Percentiles rank a stretch among this genome's conserved stretches.
These are phyloP conservation scores for Beta lomatogona DNA, from an alignment of 179 eudicot genomes.

Conservation along the genomic window DNA sequence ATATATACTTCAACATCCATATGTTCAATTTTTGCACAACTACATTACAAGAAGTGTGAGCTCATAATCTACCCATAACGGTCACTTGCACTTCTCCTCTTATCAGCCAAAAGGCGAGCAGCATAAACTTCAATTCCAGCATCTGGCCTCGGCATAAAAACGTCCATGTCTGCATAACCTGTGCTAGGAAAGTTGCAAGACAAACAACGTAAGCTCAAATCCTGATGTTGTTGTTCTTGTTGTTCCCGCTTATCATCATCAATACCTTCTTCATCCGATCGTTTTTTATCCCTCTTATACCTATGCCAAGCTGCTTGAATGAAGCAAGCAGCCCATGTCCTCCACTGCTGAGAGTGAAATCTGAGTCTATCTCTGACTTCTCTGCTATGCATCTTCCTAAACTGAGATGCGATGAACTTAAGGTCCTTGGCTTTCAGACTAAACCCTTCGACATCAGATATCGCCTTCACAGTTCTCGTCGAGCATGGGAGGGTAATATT, in stretches of 20 bases:
- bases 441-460: conserved; percentile 43
- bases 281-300: conserved; percentile 24
- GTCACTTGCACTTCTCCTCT: conserved; percentile 41
- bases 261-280: neutral
- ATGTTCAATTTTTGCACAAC: no score
- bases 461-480: conserved; percentile 40
- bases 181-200: neutral
- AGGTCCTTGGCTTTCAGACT: conserved; percentile 36
- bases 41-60: no score
- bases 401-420: conserved; percentile 37
- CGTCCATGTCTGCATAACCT: conserved; percentile 18
- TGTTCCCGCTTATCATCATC: neutral
- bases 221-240: neutral
- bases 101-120: conserved; percentile 46
- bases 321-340: conserved; percentile 53
- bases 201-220: neutral
- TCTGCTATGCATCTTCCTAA: conserved; percentile 39
- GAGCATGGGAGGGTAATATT: conserved; percentile 32
- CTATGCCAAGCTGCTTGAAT: conserved; percentile 46
- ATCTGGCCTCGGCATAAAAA: conserved; percentile 33
- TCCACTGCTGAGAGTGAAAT: conserved; percentile 44
- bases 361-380: conserved; percentile 36
- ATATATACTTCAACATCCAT: no score
- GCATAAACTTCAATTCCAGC: conserved; percentile 16
- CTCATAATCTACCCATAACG: conserved; percentile 20